Evolutionary conservation across 768 basidiomycete genomes (phyloP), one percentile per base, ranked within the genome.

Genomic region (Leucocoprinus leucothites): DNA sequence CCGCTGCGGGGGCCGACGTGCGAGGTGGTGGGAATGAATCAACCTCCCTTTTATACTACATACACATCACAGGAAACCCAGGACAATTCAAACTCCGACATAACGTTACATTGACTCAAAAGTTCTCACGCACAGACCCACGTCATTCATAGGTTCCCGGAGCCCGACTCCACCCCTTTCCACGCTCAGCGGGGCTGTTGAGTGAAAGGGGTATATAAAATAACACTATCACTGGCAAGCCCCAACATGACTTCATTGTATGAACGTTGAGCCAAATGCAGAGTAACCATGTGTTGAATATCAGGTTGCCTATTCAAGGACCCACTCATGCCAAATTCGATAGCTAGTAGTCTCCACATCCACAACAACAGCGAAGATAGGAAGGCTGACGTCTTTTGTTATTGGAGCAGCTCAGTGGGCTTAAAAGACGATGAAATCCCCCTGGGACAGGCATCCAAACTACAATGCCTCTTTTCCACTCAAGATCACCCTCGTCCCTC

Each of bases 11-110:
- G 60, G 68, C 69, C 71, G 67, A 65, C 71, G 73, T 63, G 67
- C 64, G 68, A 70, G 72, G 63, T 67, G 73, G 73, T 69, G 69
- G 64, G 70, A 68, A 68, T 59, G 64, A 73, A 68, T 67, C 67
- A 65, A 67, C 60, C 49, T 64, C 58, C 71, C 75, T 74, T 77
- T 79, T 79, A 78, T 79, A 79, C 74, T 68, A 73, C 67, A 72
- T 76, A 72, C 68, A 70, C 66, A 71, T 72, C 68, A 58, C 63
- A 56, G 53, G 62, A 65, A 73, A 69, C 68, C 71, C 70, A 60
- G 68, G 69, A 74, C 50, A 57, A 51, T 78, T 79, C 72, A 70
- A 71, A 74, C 76, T 75, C 73, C 75, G 78, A 72, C 65, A 55
- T 60, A 62, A 69, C 63, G 53, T 66, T 51, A 58, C 41, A 55